Evolutionary conservation across 306 rosid species (phyloP).

Genomic region (Psophocarpus tetragonolobus): DNA sequence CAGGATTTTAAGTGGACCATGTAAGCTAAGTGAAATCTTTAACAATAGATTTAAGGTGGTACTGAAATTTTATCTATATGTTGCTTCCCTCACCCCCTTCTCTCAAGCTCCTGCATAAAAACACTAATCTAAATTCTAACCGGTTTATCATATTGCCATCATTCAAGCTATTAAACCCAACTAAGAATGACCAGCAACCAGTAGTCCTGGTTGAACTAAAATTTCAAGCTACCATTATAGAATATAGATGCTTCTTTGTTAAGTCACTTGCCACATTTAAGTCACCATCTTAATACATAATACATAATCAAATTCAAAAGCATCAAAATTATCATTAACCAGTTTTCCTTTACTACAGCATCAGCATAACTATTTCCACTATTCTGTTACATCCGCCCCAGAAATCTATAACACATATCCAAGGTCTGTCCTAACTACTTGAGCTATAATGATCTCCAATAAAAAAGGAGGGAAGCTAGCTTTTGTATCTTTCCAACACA

Average conservation of each 20-base stretch:
- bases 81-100: background rate
- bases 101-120: background rate
- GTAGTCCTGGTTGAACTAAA: background rate
- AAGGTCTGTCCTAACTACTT: background rate
- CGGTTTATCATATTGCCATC: background rate
- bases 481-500: constrained; percentile 18
- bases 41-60: background rate
- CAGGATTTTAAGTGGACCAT: background rate
- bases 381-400: constrained; percentile 2
- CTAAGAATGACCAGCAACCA: background rate
- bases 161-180: background rate
- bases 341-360: constrained; percentile 9
- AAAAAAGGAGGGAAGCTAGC: constrained; percentile 2
- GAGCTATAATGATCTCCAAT: constrained; percentile 5
- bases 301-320: constrained; percentile 12
- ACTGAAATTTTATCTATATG: background rate
- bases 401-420: constrained; percentile 14
- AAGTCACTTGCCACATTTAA: background rate
- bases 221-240: background rate
- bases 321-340: constrained; percentile 7
- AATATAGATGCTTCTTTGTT: background rate
- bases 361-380: constrained; percentile 14
- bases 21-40: background rate
- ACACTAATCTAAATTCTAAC: background rate
- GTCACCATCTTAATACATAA: background rate